Evolutionary conservation across 768 basidiomycete genomes (phyloP), one percentile per base, ranked within the genome.

Genomic region (Naganishia kalamii): DNA sequence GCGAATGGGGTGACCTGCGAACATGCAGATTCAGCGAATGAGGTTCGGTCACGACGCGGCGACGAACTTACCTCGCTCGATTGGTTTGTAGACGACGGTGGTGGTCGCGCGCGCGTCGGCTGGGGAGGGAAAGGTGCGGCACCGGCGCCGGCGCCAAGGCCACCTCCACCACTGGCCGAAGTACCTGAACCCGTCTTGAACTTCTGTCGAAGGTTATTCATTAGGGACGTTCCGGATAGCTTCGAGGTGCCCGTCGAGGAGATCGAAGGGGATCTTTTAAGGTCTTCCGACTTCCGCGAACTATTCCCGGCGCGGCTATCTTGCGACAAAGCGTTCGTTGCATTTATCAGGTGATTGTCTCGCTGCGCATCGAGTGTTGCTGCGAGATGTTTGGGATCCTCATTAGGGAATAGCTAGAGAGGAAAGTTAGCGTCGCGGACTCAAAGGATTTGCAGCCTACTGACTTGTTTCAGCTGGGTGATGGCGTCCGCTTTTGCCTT

Each of bases 351-450:
- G 15, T 67, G 63, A 15, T 70, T 54, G 3, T 47, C 33, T 5
- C 63, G 60, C 44, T 73, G 72, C 13, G 65, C 57, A 12, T 64
- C 17, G 11, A 74, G 51, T 0, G 65, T 40, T 8, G 48, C 50
- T 13, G 44, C 52, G 35, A 73, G 64, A 47, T 69, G 68, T 17
- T 19, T 41, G 0, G 51, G 65, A 19, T 71, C 70, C 12, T 68
- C 68, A 40, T 73, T 71, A 19, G 75, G 73, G 54, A 75, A 75
- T 63, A 73, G 57, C 47, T 69, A 51, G 2, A 44, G 7, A 29
- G 44, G 23, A 25, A 29, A 49, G 33, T 62, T 17, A 49, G 47
- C 10, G 4, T 17, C 5, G 6, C 49, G 43, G 17, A 30, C 60
- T 44, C 19, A 59, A 61, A 25, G 29, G 27, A 29, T 0, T 12